A percentile compares a stretch with the other conserved stretches of the same genome.
These are phyloP conservation scores for Termitomyces sp. DNA, from an alignment of 768 basidiomycete species.

Conservation along the genomic window DNA sequence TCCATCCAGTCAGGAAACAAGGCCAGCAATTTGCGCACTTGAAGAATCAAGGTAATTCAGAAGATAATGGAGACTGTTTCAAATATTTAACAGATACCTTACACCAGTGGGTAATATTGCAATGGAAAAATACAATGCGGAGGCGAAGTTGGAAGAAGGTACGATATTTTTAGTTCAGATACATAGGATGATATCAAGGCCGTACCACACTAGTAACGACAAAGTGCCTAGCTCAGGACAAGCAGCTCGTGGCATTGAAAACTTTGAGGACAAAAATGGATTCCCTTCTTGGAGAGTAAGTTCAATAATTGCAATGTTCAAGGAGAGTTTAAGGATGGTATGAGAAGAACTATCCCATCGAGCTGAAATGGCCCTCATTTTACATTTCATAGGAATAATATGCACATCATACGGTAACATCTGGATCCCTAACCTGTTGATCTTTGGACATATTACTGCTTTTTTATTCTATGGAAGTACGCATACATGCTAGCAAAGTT, in stretches of 20 bases:
- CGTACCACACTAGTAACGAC: background rate
- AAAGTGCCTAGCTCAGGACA: background rate
- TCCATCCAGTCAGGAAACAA: background rate
- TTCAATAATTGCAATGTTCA: background rate
- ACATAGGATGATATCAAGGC: background rate
- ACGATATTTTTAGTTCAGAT: background rate
- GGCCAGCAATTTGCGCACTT: background rate
- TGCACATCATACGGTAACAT: background rate
- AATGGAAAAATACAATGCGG: background rate
- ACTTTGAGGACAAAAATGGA: background rate
- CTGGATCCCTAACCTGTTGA: background rate
- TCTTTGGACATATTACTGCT: no score
- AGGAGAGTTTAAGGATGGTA: background rate
- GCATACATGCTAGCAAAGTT: background rate
- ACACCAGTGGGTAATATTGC: background rate
- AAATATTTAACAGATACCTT: background rate
- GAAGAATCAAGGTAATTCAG: background rate
- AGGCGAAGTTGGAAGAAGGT: background rate
- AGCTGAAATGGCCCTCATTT: background rate
- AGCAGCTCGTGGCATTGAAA: background rate
- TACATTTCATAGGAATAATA: background rate
- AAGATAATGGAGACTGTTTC: background rate
- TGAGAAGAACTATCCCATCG: background rate
- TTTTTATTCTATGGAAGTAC: no score
- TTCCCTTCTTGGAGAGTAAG: background rate